phyloP scores from a whole-genome alignment of 1,284 basidiomycete genomes.

The Naganishia cerealis region DNA sequence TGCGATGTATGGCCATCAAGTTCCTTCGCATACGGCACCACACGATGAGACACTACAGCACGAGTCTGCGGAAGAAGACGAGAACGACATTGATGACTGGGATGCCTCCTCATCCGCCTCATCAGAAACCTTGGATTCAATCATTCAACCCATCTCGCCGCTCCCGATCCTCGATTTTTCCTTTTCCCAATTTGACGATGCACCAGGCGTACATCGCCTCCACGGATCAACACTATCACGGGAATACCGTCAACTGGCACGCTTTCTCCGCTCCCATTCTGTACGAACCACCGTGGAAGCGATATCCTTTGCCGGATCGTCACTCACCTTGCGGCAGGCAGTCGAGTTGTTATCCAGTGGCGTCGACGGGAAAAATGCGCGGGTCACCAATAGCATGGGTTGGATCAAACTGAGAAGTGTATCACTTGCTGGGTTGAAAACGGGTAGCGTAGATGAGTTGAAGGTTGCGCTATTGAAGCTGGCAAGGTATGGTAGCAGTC shows the following conservation, averaged over 20 bases:
- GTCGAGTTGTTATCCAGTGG: constrained; percentile 9
- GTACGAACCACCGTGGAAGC: constrained; percentile 5
- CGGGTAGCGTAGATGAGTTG: constrained; percentile 9
- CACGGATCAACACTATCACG: background rate
- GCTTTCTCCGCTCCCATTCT: background rate
- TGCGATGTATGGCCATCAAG: background rate
- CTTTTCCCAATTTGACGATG: constrained; percentile 3
- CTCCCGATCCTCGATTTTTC: constrained; percentile 18
- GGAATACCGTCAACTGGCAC: background rate
- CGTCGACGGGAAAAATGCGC: background rate
- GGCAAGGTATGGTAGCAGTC: constrained; percentile 6
- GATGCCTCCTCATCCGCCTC: background rate
- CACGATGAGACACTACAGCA: background rate
- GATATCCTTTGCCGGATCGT: constrained; percentile 19
- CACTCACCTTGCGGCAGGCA: constrained; percentile 7
- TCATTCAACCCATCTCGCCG: background rate
- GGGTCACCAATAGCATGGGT: background rate
- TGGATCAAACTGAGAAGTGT: constrained; percentile 11
- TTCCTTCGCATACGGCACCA: background rate
- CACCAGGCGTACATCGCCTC: background rate
- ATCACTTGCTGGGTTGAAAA: constrained; percentile 9
- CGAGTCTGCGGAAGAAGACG: background rate
- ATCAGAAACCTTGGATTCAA: background rate
- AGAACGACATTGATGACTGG: background rate
- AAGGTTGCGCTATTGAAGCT: constrained; percentile 13